Evolutionary conservation across 1,284 basidiomycete genomes (phyloP).

Genomic region (Chondrostereum purpureum): DNA sequence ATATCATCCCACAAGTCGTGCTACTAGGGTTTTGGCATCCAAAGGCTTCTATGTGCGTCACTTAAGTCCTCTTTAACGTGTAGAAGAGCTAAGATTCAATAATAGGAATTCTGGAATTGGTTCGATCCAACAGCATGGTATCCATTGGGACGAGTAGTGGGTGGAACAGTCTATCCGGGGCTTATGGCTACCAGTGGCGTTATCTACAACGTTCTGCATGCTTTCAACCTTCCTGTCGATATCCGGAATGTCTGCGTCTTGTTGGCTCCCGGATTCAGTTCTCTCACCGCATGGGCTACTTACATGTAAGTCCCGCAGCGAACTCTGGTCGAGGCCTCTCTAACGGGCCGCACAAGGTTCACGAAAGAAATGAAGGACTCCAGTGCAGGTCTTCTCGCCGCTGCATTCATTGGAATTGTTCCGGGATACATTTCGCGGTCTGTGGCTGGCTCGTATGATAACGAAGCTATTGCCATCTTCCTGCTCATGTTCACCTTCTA

Average conservation of each 20-base stretch:
- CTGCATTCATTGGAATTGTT: slow-evolving; percentile 98
- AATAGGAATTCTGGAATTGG: slow-evolving; percentile 99
- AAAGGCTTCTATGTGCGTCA: slow-evolving; percentile 90
- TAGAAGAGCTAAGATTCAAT: slow-evolving; percentile 14
- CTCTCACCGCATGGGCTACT: slow-evolving; percentile 95
- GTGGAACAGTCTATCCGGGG: slow-evolving; percentile 97
- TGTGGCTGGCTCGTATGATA: slow-evolving; percentile 98
- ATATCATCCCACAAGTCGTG: no score
- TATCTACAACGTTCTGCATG: slow-evolving; percentile 89
- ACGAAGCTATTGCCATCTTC: slow-evolving; percentile 99
- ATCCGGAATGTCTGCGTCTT: slow-evolving; percentile 97
- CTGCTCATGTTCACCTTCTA: slow-evolving; percentile 99
- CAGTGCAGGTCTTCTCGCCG: slow-evolving; percentile 91
- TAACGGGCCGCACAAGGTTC: slow-evolving; percentile 51
- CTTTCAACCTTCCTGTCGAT: slow-evolving; percentile 91
- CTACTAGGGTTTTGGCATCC: slow-evolving; percentile 80
- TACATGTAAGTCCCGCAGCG: slow-evolving; percentile 64
- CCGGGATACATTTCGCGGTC: slow-evolving; percentile 99
- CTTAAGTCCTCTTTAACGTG: slow-evolving; percentile 2
- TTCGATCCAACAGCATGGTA: slow-evolving; percentile 99
- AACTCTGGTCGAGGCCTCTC: slow-evolving; percentile 7
- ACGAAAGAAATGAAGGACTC: slow-evolving; percentile 92
- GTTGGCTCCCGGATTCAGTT: slow-evolving; percentile 94
- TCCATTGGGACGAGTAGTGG: slow-evolving; percentile 95
- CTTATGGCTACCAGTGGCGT: slow-evolving; percentile 97